These are phyloP conservation scores for Boletus huronensis DNA, from an alignment of 768 basidiomycete genomes.

Conservation along the genomic window DNA sequence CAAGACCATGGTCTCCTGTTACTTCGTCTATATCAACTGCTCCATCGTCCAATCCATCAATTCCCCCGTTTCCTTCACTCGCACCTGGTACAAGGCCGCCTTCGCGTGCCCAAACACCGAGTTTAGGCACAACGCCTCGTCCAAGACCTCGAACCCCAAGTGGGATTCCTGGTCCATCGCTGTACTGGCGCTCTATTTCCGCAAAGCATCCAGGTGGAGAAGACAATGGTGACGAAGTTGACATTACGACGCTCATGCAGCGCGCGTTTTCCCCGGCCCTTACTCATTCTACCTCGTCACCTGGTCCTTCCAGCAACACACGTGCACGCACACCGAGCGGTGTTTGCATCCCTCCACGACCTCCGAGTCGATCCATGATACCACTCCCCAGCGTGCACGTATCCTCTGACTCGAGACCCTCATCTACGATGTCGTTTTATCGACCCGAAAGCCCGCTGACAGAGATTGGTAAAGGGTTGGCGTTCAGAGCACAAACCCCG, in stretches of 20 bases:
- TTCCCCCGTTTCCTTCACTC: slow-evolving; percentile 33
- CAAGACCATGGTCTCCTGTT: slow-evolving; percentile 76
- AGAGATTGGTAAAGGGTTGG: slow-evolving; percentile 32
- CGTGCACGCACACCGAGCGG: slow-evolving; percentile 41
- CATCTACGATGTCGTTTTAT: slow-evolving; percentile 68
- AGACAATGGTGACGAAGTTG: slow-evolving; percentile 45
- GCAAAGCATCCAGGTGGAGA: slow-evolving; percentile 44
- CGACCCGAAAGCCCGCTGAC: slow-evolving; percentile 51
- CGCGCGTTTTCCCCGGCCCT: slow-evolving; percentile 61
- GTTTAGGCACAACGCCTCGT: slow-evolving; percentile 49
- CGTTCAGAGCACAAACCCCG: slow-evolving; percentile 63
- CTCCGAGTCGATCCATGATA: slow-evolving; percentile 82
- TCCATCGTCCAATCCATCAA: slow-evolving; percentile 45
- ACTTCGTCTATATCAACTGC: slow-evolving; percentile 69
- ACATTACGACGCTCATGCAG: slow-evolving; percentile 43
- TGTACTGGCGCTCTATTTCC: slow-evolving; percentile 47
- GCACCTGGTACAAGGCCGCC: slow-evolving; percentile 34
- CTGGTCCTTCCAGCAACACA: slow-evolving; percentile 26
- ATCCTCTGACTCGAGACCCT: slow-evolving; percentile 65
- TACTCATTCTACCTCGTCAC: slow-evolving; percentile 46
- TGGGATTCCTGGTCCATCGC: slow-evolving; percentile 65
- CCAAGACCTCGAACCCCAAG: slow-evolving; percentile 77
- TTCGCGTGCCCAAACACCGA: slow-evolving; percentile 61
- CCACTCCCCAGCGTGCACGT: slow-evolving; percentile 73
- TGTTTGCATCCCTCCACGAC: slow-evolving; percentile 52